Base-by-base conservation (phyloP, 192 early-diverging fungal species). In the Coemansia sp. region DNA sequence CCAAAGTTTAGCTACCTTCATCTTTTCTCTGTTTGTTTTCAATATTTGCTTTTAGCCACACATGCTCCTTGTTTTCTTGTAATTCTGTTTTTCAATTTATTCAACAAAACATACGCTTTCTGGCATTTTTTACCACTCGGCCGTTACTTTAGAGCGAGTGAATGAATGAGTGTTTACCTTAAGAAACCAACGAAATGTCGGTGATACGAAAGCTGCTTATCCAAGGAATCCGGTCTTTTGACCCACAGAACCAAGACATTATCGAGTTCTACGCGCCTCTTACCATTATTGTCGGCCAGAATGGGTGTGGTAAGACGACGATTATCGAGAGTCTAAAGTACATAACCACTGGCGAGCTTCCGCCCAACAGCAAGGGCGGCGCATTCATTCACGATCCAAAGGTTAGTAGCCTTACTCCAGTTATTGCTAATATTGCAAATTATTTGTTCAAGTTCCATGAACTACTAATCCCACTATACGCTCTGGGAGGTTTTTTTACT, bases 241-340 rank as follows among this genome's bases (percentile, higher is more conserved):
- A 89, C 72, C 88, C 93, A 0, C 83, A 93, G 25, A 82, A 84
- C 52, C 74, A 85, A 18, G 79, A 85, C 26, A 86, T 88, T 34
- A 91, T 99, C 6, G 86, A 91, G 33, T 96, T 99, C 67, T 91
- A 88, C 57, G 88, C 90, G 7, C 95, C 95, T 1, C 84, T 98
- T 43, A 99, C 97, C 4, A 81, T 99, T 29, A 97, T 99, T 63
- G 90, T 95, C 28, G 97, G 97, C 0, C 88, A 92, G 70, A 98
- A 98, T 72, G 96, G 96, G 7, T 90, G 92, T 15, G 97, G 97
- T 23, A 99, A 98, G 75, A 99, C 97, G 29, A 99, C 95, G 1
- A 92, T 99, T 59, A 96, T 99, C 61, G 97, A 99, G 71, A 91
- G 93, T 55, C 80, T 99, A 6, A 98, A 95, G 74, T 99, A 96